Percentiles rank a stretch among this genome's conserved stretches.
Evolutionary conservation across 2,329 filamentous ascomycete species (phyloP).

Genomic region (Penicillium sp.): DNA sequence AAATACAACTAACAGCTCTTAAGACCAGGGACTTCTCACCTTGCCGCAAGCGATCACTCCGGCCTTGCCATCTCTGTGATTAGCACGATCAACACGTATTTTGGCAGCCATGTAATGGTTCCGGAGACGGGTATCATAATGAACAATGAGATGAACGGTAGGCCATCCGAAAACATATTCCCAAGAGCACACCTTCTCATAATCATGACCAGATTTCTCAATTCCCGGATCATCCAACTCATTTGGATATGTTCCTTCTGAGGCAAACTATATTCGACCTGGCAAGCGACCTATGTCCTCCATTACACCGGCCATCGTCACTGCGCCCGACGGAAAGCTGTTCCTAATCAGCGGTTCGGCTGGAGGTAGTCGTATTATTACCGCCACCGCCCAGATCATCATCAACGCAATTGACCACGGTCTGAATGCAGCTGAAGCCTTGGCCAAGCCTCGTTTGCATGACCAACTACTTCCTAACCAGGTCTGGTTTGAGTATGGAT

Average conservation of each 20-base stretch:
- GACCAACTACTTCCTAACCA: slow-evolving; percentile 77
- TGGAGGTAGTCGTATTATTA: slow-evolving; percentile 81
- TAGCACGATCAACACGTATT: slow-evolving; percentile 84
- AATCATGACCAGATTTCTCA: slow-evolving; percentile 75
- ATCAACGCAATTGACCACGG: slow-evolving; percentile 70
- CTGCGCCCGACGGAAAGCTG: slow-evolving; percentile 63
- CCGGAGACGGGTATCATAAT: slow-evolving; percentile 81
- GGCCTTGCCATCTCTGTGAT: slow-evolving; percentile 80
- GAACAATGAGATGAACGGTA: slow-evolving; percentile 61
- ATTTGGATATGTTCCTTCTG: slow-evolving; percentile 80
- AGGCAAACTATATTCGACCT: slow-evolving; percentile 77
- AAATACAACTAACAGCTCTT: not conserved
- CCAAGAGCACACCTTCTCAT: slow-evolving; percentile 38
- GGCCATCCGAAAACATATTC: slow-evolving; percentile 33
- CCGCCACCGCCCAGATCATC: slow-evolving; percentile 71
- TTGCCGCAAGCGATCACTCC: slow-evolving; percentile 65
- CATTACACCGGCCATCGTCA: slow-evolving; percentile 76
- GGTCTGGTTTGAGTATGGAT: slow-evolving; percentile 67
- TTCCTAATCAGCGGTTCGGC: slow-evolving; percentile 73
- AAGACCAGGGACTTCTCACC: slow-evolving; percentile 54
- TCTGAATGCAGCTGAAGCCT: slow-evolving; percentile 61
- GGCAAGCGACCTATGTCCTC: slow-evolving; percentile 81
- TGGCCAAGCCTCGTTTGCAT: slow-evolving; percentile 69
- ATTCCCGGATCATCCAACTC: slow-evolving; percentile 75
- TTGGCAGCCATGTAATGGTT: slow-evolving; percentile 76